Conservation (phyloP, 2,329 filamentous ascomycete genomes). For the Fusarium ambrosium region DNA sequence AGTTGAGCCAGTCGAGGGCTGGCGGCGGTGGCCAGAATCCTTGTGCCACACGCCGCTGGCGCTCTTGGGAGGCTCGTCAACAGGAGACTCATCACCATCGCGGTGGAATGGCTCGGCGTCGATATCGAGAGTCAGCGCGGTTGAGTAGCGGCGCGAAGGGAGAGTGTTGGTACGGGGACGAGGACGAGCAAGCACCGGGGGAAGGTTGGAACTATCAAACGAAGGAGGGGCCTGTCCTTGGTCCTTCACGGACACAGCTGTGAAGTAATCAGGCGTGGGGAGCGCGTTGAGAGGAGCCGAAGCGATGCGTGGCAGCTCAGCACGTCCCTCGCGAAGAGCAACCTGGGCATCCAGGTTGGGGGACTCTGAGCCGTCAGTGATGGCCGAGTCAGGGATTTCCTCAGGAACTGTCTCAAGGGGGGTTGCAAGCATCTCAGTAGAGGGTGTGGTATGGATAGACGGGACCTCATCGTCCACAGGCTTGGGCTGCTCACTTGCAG, state of each 20-base stretch:
- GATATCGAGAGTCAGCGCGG: constrained; percentile 45
- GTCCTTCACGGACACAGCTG: constrained; percentile 26
- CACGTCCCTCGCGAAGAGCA: constrained; percentile 16
- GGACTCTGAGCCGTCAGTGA: constrained; percentile 17
- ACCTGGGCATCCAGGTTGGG: neutral
- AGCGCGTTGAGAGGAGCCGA: constrained; percentile 39
- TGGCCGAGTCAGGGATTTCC: constrained; percentile 32
- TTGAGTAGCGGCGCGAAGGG: constrained; percentile 44
- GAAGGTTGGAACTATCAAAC: constrained; percentile 32
- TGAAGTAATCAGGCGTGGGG: constrained; percentile 28
- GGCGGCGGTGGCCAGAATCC: constrained; percentile 37
- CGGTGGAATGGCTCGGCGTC: constrained; percentile 27
- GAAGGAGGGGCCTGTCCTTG: constrained; percentile 24
- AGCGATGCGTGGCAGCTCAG: constrained; percentile 21
- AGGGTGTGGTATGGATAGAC: constrained; percentile 4
- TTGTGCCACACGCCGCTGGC: constrained; percentile 28
- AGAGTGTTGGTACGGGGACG: constrained; percentile 38
- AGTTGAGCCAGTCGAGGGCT: constrained; percentile 45
- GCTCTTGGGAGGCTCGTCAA: constrained; percentile 39
- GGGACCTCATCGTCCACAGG: constrained; percentile 13
- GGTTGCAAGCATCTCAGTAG: constrained; percentile 19
- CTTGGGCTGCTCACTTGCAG: constrained; percentile 13
- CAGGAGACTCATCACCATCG: constrained; percentile 38
- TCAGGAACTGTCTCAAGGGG: constrained; percentile 42
- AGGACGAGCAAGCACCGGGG: constrained; percentile 27